Evolutionary conservation across 2,329 filamentous ascomycete species (phyloP).

Genomic region (Neofusicoccum ribis): DNA sequence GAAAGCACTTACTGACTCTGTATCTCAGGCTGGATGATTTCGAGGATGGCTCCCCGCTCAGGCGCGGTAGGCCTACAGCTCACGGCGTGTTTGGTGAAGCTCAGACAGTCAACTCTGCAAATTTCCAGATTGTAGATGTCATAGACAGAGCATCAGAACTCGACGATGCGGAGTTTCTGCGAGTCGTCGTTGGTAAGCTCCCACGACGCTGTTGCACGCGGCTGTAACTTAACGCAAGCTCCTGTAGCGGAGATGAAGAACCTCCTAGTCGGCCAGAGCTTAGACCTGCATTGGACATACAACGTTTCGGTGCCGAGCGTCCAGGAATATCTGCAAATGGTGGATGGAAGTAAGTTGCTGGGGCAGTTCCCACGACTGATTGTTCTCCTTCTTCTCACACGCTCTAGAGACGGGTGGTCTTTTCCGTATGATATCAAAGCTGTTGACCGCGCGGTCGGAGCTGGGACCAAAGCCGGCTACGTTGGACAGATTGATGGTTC

Average conservation of each 20-base stretch:
- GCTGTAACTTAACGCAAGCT: not conserved
- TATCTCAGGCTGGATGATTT: conserved; percentile 44
- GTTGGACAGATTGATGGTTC: not conserved
- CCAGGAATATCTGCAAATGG: conserved; percentile 52
- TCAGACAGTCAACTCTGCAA: conserved; percentile 55
- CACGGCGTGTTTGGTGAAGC: conserved; percentile 52
- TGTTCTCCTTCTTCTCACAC: not conserved
- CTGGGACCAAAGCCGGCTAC: not conserved
- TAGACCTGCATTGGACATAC: conserved; percentile 52
- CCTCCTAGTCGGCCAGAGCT: conserved; percentile 49
- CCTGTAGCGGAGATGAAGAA: conserved; percentile 44
- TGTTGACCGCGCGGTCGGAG: not conserved
- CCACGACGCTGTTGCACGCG: no score
- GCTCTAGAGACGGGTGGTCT: not conserved
- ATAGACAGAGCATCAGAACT: conserved; percentile 39
- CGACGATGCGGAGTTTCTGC: not conserved
- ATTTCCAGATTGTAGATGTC: conserved; percentile 50
- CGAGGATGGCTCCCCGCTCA: conserved; percentile 50
- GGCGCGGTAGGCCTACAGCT: conserved; percentile 49
- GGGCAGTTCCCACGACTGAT: not conserved
- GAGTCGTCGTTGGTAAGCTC: not conserved
- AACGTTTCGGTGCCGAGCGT: conserved; percentile 48
- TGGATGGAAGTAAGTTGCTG: conserved; percentile 35
- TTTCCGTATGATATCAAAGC: not conserved
- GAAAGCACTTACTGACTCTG: no score